These are phyloP conservation scores for Stevia rebaudiana DNA, from an alignment of 140 eudicot genomes.

Conservation along the genomic window DNA sequence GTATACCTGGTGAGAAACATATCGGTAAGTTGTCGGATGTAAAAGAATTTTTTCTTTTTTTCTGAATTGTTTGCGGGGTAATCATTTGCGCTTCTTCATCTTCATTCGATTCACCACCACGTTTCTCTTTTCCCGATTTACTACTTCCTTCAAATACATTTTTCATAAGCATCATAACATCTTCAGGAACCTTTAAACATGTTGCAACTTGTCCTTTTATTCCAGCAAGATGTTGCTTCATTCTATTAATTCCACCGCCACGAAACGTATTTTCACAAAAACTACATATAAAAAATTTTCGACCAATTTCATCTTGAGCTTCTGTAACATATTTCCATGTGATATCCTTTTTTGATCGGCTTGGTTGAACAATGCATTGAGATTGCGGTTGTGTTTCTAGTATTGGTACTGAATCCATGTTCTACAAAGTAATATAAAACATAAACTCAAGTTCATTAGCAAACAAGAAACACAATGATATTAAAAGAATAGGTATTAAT, in stretches of 20 bases:
- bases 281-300: not conserved
- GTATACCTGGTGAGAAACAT: not conserved
- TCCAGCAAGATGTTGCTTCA: not conserved
- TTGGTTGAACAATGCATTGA: not conserved
- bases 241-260: not conserved
- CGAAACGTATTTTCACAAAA: not conserved
- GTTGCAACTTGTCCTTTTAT: not conserved
- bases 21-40: not conserved
- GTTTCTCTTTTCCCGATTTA: not conserved
- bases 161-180: not conserved
- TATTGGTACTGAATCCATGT: not conserved
- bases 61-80: not conserved
- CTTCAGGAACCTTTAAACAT: not conserved
- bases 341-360: not conserved
- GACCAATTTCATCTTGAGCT: not conserved
- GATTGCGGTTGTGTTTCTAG: not conserved
- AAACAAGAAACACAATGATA: too few species aligned
- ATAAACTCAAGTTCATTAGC: too few species aligned
- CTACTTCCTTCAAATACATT: not conserved
- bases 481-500: too few species aligned
- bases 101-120: not conserved
- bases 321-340: not conserved
- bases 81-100: not conserved
- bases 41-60: not conserved
- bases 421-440: too few species aligned